Evolutionary conservation across 148 eudicot species (phyloP).

Genomic region (Persicaria tinctoria): DNA sequence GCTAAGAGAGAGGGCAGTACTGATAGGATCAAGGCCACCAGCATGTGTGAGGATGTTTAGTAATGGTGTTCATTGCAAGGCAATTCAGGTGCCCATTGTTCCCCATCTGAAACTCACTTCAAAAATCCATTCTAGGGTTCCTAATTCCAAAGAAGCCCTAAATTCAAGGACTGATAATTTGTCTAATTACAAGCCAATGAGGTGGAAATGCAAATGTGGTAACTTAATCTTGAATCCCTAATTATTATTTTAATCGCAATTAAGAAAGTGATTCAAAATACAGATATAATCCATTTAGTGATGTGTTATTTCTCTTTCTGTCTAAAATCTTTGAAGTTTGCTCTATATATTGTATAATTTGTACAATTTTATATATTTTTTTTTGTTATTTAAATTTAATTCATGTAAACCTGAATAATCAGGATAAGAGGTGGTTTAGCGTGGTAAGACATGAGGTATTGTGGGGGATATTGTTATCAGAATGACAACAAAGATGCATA

Average conservation of each 20-base stretch:
- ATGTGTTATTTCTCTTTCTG: too few species aligned
- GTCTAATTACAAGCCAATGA: conserved; percentile 76
- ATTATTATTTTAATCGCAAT: background rate
- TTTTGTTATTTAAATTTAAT: too few species aligned
- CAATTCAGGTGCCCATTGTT: conserved; percentile 72
- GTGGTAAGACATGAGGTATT: background rate
- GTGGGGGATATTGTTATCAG: background rate
- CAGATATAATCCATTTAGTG: too few species aligned
- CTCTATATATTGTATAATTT: too few species aligned
- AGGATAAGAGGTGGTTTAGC: background rate
- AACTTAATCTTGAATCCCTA: conserved; percentile 62
- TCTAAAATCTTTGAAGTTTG: too few species aligned
- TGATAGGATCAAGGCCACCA: conserved; percentile 90
- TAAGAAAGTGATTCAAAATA: too few species aligned
- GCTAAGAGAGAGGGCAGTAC: conserved; percentile 12
- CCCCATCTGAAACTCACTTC: conserved; percentile 19
- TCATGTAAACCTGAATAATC: too few species aligned
- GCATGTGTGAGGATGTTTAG: conserved; percentile 57
- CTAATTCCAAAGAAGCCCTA: conserved; percentile 8
- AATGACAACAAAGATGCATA: background rate
- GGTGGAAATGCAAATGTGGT: conserved; percentile 94
- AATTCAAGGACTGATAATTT: conserved; percentile 51
- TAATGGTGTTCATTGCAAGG: conserved; percentile 56
- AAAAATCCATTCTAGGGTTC: conserved; percentile 5
- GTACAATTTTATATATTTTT: too few species aligned